phyloP scores from a whole-genome alignment of 208 protist genomes.

The Kentomonas sorsogonicus region DNA sequence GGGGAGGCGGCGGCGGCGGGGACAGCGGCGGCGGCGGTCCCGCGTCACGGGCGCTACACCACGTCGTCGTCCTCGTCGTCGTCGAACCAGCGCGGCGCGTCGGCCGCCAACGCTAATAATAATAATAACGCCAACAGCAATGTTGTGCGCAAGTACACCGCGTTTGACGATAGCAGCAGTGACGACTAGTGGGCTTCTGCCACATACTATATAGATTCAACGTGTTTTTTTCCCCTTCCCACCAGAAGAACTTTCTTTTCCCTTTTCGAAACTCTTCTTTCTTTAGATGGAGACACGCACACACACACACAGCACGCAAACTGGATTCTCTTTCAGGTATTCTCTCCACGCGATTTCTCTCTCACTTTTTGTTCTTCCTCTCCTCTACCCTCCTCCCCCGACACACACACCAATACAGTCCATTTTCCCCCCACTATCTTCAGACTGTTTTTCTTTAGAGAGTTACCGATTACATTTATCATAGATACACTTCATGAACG shows the following conservation, averaged over 20 bases:
- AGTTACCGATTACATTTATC: too few species aligned
- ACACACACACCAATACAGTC: too few species aligned
- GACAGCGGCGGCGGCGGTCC: slow-evolving; percentile 14
- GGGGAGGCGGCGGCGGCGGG: not conserved
- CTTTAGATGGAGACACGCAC: not conserved
- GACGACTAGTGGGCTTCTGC: slow-evolving; percentile 2
- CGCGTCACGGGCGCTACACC: slow-evolving; percentile 35
- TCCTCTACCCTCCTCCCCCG: too few species aligned
- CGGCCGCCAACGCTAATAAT: not conserved
- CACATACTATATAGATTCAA: slow-evolving; percentile 1
- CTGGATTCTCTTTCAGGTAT: not conserved
- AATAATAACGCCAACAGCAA: not conserved
- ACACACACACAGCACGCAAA: not conserved
- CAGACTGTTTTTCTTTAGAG: too few species aligned
- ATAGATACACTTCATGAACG: too few species aligned
- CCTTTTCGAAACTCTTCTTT: not conserved
- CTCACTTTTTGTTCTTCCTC: not conserved
- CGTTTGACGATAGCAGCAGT: not conserved
- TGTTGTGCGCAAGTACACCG: too few species aligned
- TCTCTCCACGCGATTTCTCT: not conserved
- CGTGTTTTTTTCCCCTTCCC: not conserved
- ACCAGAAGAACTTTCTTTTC: not conserved
- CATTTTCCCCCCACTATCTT: too few species aligned
- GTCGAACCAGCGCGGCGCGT: not conserved
- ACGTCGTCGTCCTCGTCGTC: slow-evolving; percentile 41